Evolutionary conservation across 1,284 basidiomycete species (phyloP).

Genomic region (Peniophora sp.): DNA sequence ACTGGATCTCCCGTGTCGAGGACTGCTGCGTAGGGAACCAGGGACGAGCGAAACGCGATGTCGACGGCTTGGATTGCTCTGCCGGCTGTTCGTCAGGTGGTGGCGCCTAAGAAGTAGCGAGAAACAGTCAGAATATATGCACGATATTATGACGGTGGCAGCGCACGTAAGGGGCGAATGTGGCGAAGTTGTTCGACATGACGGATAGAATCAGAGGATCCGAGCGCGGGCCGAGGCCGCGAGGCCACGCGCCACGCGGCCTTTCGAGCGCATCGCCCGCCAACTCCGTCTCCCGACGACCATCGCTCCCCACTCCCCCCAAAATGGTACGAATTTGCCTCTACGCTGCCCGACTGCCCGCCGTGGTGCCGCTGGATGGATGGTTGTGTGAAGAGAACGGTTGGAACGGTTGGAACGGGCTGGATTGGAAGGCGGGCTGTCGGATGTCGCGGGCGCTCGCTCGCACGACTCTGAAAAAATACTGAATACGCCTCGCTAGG

Average conservation of each 20-base stretch:
- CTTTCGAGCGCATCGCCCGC: neutral
- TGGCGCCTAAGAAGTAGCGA: conserved; percentile 32
- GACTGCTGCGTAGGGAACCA: conserved; percentile 49
- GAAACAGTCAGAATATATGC: neutral
- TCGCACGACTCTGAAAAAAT: conserved; percentile 9
- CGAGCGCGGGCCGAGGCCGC: neutral
- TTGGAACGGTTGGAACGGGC: conserved; percentile 12
- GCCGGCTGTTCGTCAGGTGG: conserved; percentile 47
- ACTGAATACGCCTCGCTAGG: conserved; percentile 11
- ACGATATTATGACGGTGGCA: neutral
- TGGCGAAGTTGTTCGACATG: conserved; percentile 26
- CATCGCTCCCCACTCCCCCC: conserved; percentile 19
- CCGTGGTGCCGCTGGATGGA: conserved; percentile 13
- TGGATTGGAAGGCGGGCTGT: conserved; percentile 23
- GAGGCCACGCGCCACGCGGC: neutral
- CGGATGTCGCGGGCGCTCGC: conserved; percentile 21
- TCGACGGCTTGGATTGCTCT: conserved; percentile 19
- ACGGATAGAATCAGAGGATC: neutral
- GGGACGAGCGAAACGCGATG: conserved; percentile 28
- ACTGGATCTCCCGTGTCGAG: conserved; percentile 24
- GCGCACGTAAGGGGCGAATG: conserved; percentile 50
- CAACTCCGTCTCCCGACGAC: conserved; percentile 3
- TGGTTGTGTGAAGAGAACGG: neutral
- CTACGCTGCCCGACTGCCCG: conserved; percentile 2
- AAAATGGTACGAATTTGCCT: conserved; percentile 23